These are phyloP conservation scores for Aureobasidium sp. DNA, from an alignment of 2,329 filamentous ascomycete genomes.

Conservation along the genomic window DNA sequence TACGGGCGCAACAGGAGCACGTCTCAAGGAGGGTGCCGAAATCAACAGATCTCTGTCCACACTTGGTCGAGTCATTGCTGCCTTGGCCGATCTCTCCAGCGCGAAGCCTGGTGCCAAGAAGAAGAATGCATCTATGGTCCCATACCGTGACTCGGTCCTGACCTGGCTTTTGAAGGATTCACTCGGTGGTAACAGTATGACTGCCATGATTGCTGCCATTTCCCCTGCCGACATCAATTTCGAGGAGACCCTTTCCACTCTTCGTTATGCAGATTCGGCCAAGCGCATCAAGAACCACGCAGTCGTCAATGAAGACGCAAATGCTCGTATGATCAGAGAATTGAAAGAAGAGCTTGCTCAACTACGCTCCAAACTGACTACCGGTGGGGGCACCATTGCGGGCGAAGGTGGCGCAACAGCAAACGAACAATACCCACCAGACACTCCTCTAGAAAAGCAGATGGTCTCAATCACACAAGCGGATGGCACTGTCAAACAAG, in stretches of 20 bases:
- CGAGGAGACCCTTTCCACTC: conserved; percentile 90
- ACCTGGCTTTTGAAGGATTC: conserved; percentile 98
- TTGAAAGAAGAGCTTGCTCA: conserved; percentile 89
- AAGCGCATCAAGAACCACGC: conserved; percentile 99
- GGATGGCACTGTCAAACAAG: conserved; percentile 85
- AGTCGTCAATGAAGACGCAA: conserved; percentile 97
- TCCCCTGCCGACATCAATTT: conserved; percentile 99
- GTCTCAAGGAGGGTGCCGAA: conserved; percentile 94
- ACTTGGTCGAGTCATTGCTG: conserved; percentile 92
- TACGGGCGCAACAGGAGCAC: conserved; percentile 89
- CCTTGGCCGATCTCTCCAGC: conserved; percentile 81
- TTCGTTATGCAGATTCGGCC: conserved; percentile 93
- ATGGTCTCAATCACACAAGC: conserved; percentile 87
- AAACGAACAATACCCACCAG: conserved; percentile 83
- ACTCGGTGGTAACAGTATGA: conserved; percentile 96
- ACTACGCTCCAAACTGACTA: conserved; percentile 71
- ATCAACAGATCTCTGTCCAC: conserved; percentile 97
- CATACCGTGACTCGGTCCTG: conserved; percentile 91
- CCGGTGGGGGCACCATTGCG: conserved; percentile 37
- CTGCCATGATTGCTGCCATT: conserved; percentile 98
- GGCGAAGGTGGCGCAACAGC: conserved; percentile 45
- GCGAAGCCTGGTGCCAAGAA: conserved; percentile 79
- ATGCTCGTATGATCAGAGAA: conserved; percentile 97
- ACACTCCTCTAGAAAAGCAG: conserved; percentile 88
- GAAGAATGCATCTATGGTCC: conserved; percentile 73